phyloP scores from a whole-genome alignment of 1,284 basidiomycete genomes.

The Mrakiaceae sp. region DNA sequence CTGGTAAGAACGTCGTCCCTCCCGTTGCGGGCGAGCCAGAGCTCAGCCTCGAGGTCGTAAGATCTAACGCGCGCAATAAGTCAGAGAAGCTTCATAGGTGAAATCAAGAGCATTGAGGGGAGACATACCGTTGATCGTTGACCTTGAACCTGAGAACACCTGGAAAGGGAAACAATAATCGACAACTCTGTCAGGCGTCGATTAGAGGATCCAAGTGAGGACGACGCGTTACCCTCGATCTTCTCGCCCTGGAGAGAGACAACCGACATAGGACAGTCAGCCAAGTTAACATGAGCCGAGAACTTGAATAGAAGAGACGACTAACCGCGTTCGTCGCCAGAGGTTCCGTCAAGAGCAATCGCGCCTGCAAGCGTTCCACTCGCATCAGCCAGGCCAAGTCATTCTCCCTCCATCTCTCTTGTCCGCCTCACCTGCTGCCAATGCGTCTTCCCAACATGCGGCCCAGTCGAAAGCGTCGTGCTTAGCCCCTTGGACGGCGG shows the following conservation, averaged over 20 bases:
- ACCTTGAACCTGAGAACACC: constrained; percentile 15
- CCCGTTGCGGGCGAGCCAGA: neutral
- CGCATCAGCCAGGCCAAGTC: neutral
- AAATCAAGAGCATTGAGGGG: neutral
- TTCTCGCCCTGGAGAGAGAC: constrained; percentile 1
- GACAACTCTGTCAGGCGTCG: neutral
- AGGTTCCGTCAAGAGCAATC: constrained; percentile 26
- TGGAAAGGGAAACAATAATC: neutral
- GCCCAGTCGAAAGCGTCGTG: constrained; percentile 8
- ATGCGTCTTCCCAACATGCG: constrained; percentile 10
- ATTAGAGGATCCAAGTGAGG: neutral
- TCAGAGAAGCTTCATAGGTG: neutral
- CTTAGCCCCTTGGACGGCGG: constrained; percentile 1
- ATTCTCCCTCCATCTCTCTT: neutral
- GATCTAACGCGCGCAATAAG: neutral
- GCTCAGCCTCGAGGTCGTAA: constrained; percentile 11
- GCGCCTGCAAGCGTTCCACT: constrained; percentile 18
- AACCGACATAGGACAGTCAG: neutral
- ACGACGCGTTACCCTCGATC: neutral
- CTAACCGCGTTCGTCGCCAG: constrained; percentile 31
- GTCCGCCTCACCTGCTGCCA: constrained; percentile 12
- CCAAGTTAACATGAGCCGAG: neutral
- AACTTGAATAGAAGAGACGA: neutral
- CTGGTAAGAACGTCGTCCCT: neutral
- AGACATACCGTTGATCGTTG: constrained; percentile 8